Evolutionary conservation across 1,284 basidiomycete species (phyloP), one percentile per base, ranked within the genome.

Genomic region (Cutaneotrichosporon sp.): DNA sequence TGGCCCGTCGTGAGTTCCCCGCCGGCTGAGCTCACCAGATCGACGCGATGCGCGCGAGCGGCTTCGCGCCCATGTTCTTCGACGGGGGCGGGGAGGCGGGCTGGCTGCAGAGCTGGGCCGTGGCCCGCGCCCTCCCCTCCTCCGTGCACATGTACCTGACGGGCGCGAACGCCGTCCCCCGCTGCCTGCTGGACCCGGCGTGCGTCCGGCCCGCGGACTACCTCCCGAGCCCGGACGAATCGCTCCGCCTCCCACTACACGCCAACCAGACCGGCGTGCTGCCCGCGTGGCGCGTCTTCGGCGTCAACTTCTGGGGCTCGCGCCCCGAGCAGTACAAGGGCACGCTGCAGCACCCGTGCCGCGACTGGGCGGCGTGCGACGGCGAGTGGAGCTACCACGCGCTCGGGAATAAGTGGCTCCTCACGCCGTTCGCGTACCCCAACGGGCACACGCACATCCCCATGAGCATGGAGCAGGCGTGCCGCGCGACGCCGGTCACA

Each of bases 171-270:
- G 64, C 72, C 20, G 65, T 62, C 9, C 63, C 75, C 20, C 62
- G 71, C 4, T 79, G 78, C 59, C 54, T 73, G 10, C 72, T 67
- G 24, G 76, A 79, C 56, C 76, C 78, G 3, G 69, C 72, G 16
- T 79, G 78, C 57, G 60, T 75, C 16, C 69, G 72, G 2, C 67
- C 68, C 13, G 70, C 72, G 33, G 71, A 76, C 52, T 78, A 74
- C 60, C 52, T 59, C 24, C 69, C 73, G 7, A 67, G 71, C 24
- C 58, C 63, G 6, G 56, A 63, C 42, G 31, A 4, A n/a, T 20
- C 43, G 18, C 22, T 45, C 18, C 18, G 43, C 10, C 43, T 45
- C 18, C 43, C 43, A n/a, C 43, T n/a, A n/a, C n/a, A n/a, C n/a
- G n/a, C n/a, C n/a, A n/a, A n/a, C n/a, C n/a, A n/a, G n/a, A n/a